phyloP scores from a whole-genome alignment of 192 early-diverging fungal genomes.

The Coemansia sp. region DNA sequence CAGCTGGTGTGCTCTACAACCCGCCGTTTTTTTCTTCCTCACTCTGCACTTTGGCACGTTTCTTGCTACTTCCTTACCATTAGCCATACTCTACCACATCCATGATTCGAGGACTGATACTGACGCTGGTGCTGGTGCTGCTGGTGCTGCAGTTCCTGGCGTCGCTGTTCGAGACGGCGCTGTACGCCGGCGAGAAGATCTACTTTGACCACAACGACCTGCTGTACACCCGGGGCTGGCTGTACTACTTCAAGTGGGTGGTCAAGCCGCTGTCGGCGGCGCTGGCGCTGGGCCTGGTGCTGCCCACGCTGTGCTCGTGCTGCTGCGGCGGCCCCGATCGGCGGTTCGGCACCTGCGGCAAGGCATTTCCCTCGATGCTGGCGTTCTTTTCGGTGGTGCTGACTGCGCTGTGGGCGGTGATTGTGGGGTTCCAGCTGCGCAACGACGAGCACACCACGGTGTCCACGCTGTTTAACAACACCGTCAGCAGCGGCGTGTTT shows the following conservation, averaged over 20 bases:
- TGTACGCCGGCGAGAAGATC: conserved; percentile 45
- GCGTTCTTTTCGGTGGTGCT: conserved; percentile 34
- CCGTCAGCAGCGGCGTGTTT: conserved; percentile 7
- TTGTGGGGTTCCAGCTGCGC: conserved; percentile 42
- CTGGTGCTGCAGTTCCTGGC: conserved; percentile 31
- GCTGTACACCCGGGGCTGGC: conserved; percentile 45
- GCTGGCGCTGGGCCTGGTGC: conserved; percentile 29
- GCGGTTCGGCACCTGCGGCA: conserved; percentile 16
- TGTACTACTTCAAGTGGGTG: conserved; percentile 52
- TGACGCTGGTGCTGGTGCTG: conserved; percentile 23
- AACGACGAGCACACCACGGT: conserved; percentile 20
- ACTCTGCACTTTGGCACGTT: not conserved
- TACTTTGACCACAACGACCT: conserved; percentile 41
- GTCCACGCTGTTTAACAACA: conserved; percentile 14
- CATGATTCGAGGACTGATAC: conserved; percentile 28
- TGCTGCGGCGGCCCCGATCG: conserved; percentile 30
- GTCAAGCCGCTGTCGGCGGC: conserved; percentile 43
- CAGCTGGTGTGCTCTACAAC: no score
- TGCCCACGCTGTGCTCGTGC: conserved; percentile 43
- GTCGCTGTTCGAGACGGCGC: conserved; percentile 42
- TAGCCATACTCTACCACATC: not conserved
- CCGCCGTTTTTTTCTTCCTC: not conserved
- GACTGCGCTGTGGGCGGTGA: conserved; percentile 45
- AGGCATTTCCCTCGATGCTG: conserved; percentile 22
- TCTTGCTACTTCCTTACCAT: no score